Conservation (phyloP, 805 yeast species). For the Starmera pachycereana region DNA sequence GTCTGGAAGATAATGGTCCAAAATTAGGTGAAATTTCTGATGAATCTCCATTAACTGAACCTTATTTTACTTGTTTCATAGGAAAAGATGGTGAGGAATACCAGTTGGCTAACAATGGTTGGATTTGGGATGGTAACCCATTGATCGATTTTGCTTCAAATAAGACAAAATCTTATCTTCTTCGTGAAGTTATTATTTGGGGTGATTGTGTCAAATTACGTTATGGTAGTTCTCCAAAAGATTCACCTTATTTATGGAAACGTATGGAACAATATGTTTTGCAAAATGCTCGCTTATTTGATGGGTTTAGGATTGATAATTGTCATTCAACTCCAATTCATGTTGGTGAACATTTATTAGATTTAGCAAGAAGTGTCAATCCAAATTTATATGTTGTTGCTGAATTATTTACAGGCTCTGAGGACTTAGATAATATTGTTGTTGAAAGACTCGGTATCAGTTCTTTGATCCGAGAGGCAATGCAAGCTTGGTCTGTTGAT, state of each 20-base stretch:
- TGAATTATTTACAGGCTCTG: constrained; percentile 88
- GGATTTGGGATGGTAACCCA: constrained; percentile 98
- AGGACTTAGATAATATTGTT: constrained; percentile 78
- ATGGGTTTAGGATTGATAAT: constrained; percentile 89
- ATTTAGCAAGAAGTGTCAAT: constrained; percentile 75
- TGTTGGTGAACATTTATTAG: constrained; percentile 84
- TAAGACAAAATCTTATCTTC: constrained; percentile 66
- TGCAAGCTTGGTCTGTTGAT: constrained; percentile 88
- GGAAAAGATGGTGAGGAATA: constrained; percentile 43
- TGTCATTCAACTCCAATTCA: constrained; percentile 95
- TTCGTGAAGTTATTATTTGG: constrained; percentile 95
- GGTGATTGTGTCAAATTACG: constrained; percentile 93
- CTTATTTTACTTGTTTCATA: constrained; percentile 72
- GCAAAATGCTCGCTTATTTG: constrained; percentile 60
- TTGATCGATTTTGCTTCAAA: constrained; percentile 85
- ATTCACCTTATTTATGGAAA: constrained; percentile 85
- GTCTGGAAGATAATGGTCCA: constrained; percentile 80
- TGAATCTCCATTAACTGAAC: constrained; percentile 61
- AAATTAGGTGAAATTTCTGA: constrained; percentile 54
- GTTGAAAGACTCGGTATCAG: constrained; percentile 88
- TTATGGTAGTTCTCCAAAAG: constrained; percentile 67
- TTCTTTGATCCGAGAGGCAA: constrained; percentile 87
- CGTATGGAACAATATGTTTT: constrained; percentile 74
- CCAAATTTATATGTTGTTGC: constrained; percentile 91
- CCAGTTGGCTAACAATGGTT: constrained; percentile 89